A percentile compares a stretch with the other conserved stretches of the same genome.
phyloP scores from a whole-genome alignment of 2,329 filamentous ascomycete species.

The Phyllosticta capitalensis region DNA sequence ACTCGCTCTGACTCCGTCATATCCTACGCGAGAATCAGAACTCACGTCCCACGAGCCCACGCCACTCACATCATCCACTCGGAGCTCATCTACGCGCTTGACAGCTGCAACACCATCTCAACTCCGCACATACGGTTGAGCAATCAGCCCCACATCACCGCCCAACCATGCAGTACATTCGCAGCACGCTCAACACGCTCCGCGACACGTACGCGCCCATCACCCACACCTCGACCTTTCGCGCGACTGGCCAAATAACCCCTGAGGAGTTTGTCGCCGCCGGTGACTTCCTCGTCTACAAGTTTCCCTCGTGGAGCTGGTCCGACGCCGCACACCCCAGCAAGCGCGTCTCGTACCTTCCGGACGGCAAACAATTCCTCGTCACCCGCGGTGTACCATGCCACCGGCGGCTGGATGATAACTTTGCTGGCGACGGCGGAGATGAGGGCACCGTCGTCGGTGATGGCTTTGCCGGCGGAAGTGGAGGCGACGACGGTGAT shows the following conservation, averaged over 20 bases:
- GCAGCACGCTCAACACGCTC: slow-evolving; percentile 84
- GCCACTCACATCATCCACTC: background rate
- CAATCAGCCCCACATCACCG: slow-evolving; percentile 2
- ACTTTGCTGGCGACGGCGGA: slow-evolving; percentile 82
- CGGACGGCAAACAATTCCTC: slow-evolving; percentile 85
- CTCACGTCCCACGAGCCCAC: background rate
- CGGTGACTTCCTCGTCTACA: slow-evolving; percentile 96
- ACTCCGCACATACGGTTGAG: background rate
- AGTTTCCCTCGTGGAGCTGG: slow-evolving; percentile 98
- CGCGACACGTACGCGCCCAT: slow-evolving; percentile 88
- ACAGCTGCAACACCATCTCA: background rate
- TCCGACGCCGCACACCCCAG: slow-evolving; percentile 73
- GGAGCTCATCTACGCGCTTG: background rate
- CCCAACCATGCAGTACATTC: slow-evolving; percentile 65
- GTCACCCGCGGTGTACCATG: slow-evolving; percentile 93
- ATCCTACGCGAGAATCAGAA: background rate
- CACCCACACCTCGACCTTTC: slow-evolving; percentile 84
- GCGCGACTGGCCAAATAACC: slow-evolving; percentile 87
- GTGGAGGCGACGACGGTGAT: slow-evolving; percentile 52
- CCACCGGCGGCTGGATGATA: slow-evolving; percentile 80
- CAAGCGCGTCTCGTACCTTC: slow-evolving; percentile 72
- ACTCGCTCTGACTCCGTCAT: background rate
- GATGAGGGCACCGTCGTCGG: slow-evolving; percentile 79
- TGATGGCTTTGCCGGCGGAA: slow-evolving; percentile 54
- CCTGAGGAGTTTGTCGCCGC: slow-evolving; percentile 94